Percentiles rank a stretch among this genome's conserved stretches.
Evolutionary conservation across 2,329 filamentous ascomycete species (phyloP).

Genomic region (Sclerotinia spermophila): DNA sequence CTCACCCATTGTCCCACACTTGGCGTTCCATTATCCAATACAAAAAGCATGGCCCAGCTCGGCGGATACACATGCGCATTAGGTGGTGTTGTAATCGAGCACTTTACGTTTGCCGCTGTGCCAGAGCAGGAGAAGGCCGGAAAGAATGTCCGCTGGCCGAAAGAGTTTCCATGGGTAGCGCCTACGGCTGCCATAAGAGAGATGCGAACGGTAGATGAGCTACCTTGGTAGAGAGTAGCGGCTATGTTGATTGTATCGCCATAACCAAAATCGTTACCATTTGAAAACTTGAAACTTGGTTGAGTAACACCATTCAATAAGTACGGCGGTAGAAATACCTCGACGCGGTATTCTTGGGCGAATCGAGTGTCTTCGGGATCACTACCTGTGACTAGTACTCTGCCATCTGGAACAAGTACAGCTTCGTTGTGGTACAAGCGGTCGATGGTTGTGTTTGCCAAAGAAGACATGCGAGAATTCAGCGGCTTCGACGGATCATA

Average conservation of each 20-base stretch:
- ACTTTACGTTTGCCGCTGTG: neutral
- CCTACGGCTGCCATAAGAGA: slow-evolving; percentile 17
- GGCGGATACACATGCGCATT: slow-evolving; percentile 54
- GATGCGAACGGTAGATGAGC: neutral
- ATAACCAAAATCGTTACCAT: slow-evolving; percentile 28
- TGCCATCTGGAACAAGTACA: slow-evolving; percentile 58
- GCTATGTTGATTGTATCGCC: neutral
- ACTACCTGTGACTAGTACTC: slow-evolving; percentile 53
- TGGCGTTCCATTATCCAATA: slow-evolving; percentile 59
- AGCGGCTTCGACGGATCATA: slow-evolving; percentile 56
- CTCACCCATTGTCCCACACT: slow-evolving; percentile 59
- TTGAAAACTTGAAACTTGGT: slow-evolving; percentile 49
- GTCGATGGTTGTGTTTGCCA: slow-evolving; percentile 61
- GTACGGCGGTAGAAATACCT: slow-evolving; percentile 63
- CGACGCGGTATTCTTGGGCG: slow-evolving; percentile 54
- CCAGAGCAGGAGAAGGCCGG: slow-evolving; percentile 8
- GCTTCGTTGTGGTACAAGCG: slow-evolving; percentile 64
- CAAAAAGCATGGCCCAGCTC: slow-evolving; percentile 62
- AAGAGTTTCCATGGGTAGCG: slow-evolving; percentile 10
- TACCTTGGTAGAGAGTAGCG: slow-evolving; percentile 1
- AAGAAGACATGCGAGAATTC: slow-evolving; percentile 54
- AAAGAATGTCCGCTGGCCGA: slow-evolving; percentile 10
- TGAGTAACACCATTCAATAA: slow-evolving; percentile 48
- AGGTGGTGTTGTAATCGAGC: slow-evolving; percentile 47
- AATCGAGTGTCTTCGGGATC: slow-evolving; percentile 40